Base-by-base conservation (phyloP, 1,284 basidiomycete species). In the Leccinum fuscescens region DNA sequence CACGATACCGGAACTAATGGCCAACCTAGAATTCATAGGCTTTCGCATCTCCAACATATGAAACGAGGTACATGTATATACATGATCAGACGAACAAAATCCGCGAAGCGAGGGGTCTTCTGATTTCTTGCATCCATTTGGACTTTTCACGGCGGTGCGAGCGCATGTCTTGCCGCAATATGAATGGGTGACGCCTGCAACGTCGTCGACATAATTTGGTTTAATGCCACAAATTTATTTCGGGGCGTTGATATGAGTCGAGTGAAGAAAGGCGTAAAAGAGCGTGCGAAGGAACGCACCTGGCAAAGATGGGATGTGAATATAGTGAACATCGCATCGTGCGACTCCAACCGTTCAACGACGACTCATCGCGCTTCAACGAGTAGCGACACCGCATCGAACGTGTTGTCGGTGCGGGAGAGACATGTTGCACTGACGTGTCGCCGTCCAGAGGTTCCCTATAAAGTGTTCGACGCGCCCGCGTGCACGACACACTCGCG, bases 91-190 rank as follows among this genome's bases (percentile, higher is more conserved):
- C 8, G 82, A 82, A 68, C 85, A 86, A 68, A 81, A 86, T 57
- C 79, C 78, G 39, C 74, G 75, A 66, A 80, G 80, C 35, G 75
- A 74, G 31, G 80, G 72, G 67, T 79, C 79, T 35, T 81, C 79
- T 50, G 78, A 76, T 46, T 78, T 77, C 61, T 76, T 78, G 64
- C 84, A 86, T 37, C 79, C 79, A 50, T 48, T 59, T 60, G 74
- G 29, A 3, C 67, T 72, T 56, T 76, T 78, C 59, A 71, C 56
- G 44, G 65, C 60, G 51, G 22, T 62, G 53, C 81, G 77, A 56
- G 85, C 85, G 67, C 85, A 87, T 52, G 79, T 85, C 64, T 79
- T 80, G 64, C 86, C 78, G 68, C 85, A 87, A 68, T 82, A 88
- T 39, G 81, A 79, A 66, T 87, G 84, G 63, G 79, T 78, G 62